These are phyloP conservation scores for Venturia nashicola DNA, from an alignment of 2,329 filamentous ascomycete genomes.

Conservation along the genomic window DNA sequence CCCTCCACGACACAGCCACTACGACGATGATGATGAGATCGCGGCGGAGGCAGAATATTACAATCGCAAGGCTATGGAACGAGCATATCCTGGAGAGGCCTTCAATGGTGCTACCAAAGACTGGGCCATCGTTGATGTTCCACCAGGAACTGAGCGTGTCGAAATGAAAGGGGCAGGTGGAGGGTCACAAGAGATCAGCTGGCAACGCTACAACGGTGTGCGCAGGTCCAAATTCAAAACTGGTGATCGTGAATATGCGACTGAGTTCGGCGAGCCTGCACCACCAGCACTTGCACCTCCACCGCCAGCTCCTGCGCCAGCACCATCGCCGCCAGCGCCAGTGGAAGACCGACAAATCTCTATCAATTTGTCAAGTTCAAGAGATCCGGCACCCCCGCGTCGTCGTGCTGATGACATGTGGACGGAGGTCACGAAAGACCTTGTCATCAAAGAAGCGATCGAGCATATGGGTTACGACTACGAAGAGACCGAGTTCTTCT, in stretches of 20 bases:
- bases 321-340: conserved; percentile 16
- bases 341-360: neutral
- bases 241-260: conserved; percentile 44
- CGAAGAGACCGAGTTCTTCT: conserved; percentile 81
- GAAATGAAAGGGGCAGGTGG: conserved; percentile 69
- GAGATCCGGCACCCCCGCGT: neutral
- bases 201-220: conserved; percentile 69
- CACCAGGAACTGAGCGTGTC: conserved; percentile 71
- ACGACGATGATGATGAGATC: conserved; percentile 31
- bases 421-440: conserved; percentile 94
- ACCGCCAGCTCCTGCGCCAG: conserved; percentile 10
- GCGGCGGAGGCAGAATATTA: conserved; percentile 47
- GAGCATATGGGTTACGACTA: conserved; percentile 75
- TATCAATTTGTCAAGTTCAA: neutral
- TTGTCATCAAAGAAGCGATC: conserved; percentile 78
- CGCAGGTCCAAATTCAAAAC: conserved; percentile 62
- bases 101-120: conserved; percentile 61
- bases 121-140: conserved; percentile 76
- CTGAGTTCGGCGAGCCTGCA: conserved; percentile 27
- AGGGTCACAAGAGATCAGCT: conserved; percentile 62
- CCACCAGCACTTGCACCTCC: conserved; percentile 11
- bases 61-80: conserved; percentile 55
- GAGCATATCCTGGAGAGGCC: conserved; percentile 60
- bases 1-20: conserved; percentile 37
- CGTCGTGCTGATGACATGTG: conserved; percentile 47